Conservation (phyloP, 1,284 basidiomycete genomes). For the Boletellus sp. region DNA sequence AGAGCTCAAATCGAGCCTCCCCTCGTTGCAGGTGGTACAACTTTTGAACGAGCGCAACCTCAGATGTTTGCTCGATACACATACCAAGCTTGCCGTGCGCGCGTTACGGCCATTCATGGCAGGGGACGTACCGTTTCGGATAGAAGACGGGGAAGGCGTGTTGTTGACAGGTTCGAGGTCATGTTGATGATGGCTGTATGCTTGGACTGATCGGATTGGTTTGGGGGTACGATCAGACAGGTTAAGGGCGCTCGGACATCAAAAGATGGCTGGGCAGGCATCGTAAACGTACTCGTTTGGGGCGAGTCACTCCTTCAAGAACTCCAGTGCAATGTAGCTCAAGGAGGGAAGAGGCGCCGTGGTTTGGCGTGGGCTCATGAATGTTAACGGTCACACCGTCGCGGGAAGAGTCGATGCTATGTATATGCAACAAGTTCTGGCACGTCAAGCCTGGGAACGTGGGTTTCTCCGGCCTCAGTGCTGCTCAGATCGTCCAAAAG, state of each 20-base stretch:
- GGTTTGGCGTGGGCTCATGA: too few relatives aligned
- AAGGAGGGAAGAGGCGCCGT: too few relatives aligned
- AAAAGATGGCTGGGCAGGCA: neutral
- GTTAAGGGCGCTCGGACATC: conserved; percentile 4
- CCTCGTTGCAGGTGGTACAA: conserved; percentile 25
- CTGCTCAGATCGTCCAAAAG: too few relatives aligned
- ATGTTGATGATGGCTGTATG: neutral
- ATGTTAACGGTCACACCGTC: too few relatives aligned
- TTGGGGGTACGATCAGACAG: conserved; percentile 13
- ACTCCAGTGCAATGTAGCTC: too few relatives aligned
- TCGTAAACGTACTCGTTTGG: neutral
- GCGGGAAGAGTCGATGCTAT: too few relatives aligned
- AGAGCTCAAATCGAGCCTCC: conserved; percentile 9
- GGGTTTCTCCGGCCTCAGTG: too few relatives aligned
- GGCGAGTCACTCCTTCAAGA: too few relatives aligned
- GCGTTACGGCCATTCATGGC: conserved; percentile 8
- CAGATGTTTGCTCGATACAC: conserved; percentile 15
- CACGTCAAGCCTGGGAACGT: too few relatives aligned
- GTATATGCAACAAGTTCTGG: too few relatives aligned
- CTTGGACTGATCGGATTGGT: conserved; percentile 2
- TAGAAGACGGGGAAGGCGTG: conserved; percentile 26
- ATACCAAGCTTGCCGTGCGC: conserved; percentile 12
- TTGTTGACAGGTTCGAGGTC: conserved; percentile 20
- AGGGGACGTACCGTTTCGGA: conserved; percentile 8
- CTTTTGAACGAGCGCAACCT: conserved; percentile 21